These are phyloP conservation scores for Farysia itapuensis DNA, from an alignment of 1,284 basidiomycete genomes.

Conservation along the genomic window DNA sequence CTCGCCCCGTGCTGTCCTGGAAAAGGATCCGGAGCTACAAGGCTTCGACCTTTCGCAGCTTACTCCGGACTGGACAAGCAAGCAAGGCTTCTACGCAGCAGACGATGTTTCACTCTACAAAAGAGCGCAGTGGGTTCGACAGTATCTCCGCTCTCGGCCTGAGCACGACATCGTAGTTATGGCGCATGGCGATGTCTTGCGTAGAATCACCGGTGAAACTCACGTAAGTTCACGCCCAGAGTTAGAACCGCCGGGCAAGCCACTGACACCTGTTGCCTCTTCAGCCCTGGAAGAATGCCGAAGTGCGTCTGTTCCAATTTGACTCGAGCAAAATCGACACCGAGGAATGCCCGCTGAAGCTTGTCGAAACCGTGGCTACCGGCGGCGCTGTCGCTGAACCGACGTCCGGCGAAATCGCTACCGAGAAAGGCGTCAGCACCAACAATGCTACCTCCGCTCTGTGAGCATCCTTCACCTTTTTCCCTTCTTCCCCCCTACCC, in stretches of 20 bases:
- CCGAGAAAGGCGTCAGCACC: constrained; percentile 61
- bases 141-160: constrained; percentile 51
- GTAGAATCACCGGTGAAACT: constrained; percentile 44
- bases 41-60: constrained; percentile 53
- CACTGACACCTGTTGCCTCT: not conserved
- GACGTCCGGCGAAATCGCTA: constrained; percentile 43
- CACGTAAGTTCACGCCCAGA: constrained; percentile 40
- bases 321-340: constrained; percentile 36
- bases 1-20: constrained; percentile 46
- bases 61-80: constrained; percentile 57
- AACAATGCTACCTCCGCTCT: constrained; percentile 28
- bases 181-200: constrained; percentile 58
- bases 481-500: not conserved
- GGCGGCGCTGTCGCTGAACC: constrained; percentile 44
- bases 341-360: constrained; percentile 40
- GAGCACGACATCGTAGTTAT: constrained; percentile 56
- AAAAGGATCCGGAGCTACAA: constrained; percentile 46
- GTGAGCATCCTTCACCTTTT: constrained; percentile 20
- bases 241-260: too few relatives aligned
- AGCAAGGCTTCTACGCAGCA: constrained; percentile 55
- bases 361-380: constrained; percentile 38
- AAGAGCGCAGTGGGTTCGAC: constrained; percentile 56
- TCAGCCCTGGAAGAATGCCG: constrained; percentile 57
- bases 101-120: constrained; percentile 44
- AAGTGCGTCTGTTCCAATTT: constrained; percentile 54